Evolutionary conservation across 2,329 filamentous ascomycete genomes (phyloP), one percentile per base, ranked within the genome.

Genomic region (Alternaria brassicicola): DNA sequence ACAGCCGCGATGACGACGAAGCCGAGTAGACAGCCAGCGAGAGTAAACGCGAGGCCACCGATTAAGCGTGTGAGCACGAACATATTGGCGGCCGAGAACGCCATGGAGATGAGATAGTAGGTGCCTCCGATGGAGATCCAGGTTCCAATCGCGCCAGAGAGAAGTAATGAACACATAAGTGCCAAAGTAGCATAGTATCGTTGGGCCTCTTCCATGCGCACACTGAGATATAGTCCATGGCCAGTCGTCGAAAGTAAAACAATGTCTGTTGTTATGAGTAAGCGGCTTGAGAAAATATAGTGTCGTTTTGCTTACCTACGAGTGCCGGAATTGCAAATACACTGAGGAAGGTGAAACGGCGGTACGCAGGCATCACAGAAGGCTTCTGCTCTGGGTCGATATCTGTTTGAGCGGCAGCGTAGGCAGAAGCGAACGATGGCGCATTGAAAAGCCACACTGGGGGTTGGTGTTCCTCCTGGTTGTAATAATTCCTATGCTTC

Each of bases 321-420:
- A 88, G 78, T 23, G 86, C 86, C 0, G 86, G 86, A 41, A 88
- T 81, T 9, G 85, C 86, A 63, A 89, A 88, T 30, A 88, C 85
- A 60, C 84, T 84, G 23, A 88, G 75, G 62, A 86, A 86, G 0
- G 84, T 85, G 58, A 86, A 84, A 64, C 82, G 64, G 66, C 83
- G 75, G 72, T 82, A 83, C 17, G 75, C 75, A 19, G 80, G 81
- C 71, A 84, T 77, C 9, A 76, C 63, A 12, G 79, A 78, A 6
- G 74, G 61, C 52, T 79, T 79, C 47, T 81, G 76, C 28, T 82
- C 72, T 0, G 80, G 80, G 49, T 84, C 79, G n/a, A 83, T 78
- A 64, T 85, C 83, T 5, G 83, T 83, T 61, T 84, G 81, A 13
- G 81, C 81, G 35, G 82, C 80, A 13, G 81, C 81, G 69, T 84